A percentile compares a stretch with the other conserved stretches of the same genome.
phyloP scores from a whole-genome alignment of 306 rosid genomes.

The Castanea mollissima region DNA sequence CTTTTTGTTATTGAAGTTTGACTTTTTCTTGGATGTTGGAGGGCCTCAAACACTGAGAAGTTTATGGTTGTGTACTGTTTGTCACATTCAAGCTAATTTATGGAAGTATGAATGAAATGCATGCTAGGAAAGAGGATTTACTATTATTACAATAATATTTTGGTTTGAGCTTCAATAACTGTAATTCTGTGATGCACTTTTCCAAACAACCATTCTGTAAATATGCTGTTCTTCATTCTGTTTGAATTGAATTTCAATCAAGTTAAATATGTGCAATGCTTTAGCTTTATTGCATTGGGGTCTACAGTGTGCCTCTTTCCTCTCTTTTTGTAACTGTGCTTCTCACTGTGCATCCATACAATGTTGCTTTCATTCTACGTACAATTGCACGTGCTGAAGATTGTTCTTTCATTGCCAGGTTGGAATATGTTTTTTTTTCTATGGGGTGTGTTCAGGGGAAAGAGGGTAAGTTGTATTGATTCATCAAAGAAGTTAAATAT shows the following conservation, averaged over 20 bases:
- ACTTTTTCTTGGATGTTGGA: neutral
- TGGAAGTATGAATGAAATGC: neutral
- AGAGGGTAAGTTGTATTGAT: slow-evolving; percentile 50
- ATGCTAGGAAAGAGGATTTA: neutral
- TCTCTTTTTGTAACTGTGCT: neutral
- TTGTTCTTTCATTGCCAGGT: slow-evolving; percentile 51
- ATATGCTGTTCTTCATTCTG: neutral
- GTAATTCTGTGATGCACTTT: neutral
- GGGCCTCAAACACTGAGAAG: neutral
- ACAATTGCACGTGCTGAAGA: slow-evolving; percentile 6
- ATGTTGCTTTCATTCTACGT: neutral
- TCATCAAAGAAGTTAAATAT: slow-evolving; percentile 37
- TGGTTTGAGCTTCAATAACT: neutral
- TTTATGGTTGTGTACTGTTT: neutral
- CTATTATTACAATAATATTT: neutral
- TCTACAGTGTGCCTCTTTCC: neutral
- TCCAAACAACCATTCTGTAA: neutral
- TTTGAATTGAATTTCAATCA: neutral
- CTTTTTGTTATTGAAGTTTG: neutral
- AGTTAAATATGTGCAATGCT: neutral
- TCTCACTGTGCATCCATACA: neutral
- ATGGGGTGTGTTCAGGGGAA: slow-evolving; percentile 90
- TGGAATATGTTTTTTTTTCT: slow-evolving; percentile 90
- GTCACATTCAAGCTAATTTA: neutral
- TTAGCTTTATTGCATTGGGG: neutral